Evolutionary conservation across 495 filamentous ascomycete genomes (phyloP), one percentile per base, ranked within the genome.

Genomic region (Penicillium argentinense): DNA sequence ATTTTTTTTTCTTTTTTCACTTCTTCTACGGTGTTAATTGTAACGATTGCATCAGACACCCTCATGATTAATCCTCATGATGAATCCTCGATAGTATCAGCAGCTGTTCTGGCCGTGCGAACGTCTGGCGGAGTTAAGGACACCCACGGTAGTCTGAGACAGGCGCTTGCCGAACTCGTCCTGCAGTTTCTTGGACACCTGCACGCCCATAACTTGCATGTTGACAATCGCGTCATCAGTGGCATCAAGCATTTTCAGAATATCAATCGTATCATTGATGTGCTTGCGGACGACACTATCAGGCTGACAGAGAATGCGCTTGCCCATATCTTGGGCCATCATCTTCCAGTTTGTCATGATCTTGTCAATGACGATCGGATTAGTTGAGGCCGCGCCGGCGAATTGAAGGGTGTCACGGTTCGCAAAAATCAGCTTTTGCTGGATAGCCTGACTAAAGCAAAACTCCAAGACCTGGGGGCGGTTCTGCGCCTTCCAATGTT

Each of bases 191-290:
- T 17, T 37, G 0, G 32, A 24, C 28, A 64, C 59, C 28, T 51
- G 56, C 40, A 61, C 29, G 41, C 65, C 62, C 9, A 77, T 41
- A n/a, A n/a, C n/a, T n/a, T n/a, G n/a, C n/a, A n/a, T n/a, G n/a
- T n/a, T n/a, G n/a, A n/a, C n/a, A n/a, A n/a, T n/a, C n/a, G n/a
- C n/a, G n/a, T n/a, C n/a, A n/a, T n/a, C n/a, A n/a, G n/a, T n/a
- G n/a, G 75, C 78, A 19, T 73, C 71, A 8, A 83, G 68, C 64
- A 83, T 71, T 18, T 77, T 72, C 9, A 82, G 65, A 21, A 82
- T 67, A 49, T 71, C 68, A 8, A 73, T 66, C 38, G 71, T 71
- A 33, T 82, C 79, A 24, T 69, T 66, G 39, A 82, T 51, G 39
- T 80, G 73, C 54, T 81, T 81, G 32, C 72, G 68, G 42, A 84